Conservation (phyloP, 2,329 filamentous ascomycete species). For the Amylocarpus encephaloides region DNA sequence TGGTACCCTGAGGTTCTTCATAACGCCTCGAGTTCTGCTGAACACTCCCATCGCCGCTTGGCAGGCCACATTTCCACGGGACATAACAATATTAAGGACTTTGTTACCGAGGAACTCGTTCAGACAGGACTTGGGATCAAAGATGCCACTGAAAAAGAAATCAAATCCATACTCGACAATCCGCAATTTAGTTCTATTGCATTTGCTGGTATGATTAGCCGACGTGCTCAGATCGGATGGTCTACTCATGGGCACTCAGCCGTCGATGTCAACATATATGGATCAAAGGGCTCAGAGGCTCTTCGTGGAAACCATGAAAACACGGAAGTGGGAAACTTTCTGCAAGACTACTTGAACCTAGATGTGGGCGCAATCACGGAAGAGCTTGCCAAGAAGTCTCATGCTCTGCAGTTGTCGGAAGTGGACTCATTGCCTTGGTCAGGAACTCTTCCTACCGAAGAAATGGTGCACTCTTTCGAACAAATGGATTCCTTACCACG, state of each 20-base stretch:
- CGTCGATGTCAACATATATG: slow-evolving; percentile 95
- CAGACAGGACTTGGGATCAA: slow-evolving; percentile 66
- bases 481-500: slow-evolving; percentile 9
- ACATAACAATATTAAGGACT: slow-evolving; percentile 43
- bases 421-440: slow-evolving; percentile 17
- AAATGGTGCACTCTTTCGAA: slow-evolving; percentile 14
- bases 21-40: slow-evolving; percentile 69
- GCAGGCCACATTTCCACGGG: slow-evolving; percentile 44
- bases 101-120: slow-evolving; percentile 64
- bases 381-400: slow-evolving; percentile 46
- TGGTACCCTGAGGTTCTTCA: slow-evolving; percentile 83
- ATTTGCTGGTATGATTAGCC: slow-evolving; percentile 81
- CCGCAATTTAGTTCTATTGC: slow-evolving; percentile 48
- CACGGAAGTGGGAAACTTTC: slow-evolving; percentile 79
- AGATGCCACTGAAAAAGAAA: slow-evolving; percentile 65
- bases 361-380: slow-evolving; percentile 73
- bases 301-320: slow-evolving; percentile 90
- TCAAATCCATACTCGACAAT: slow-evolving; percentile 56
- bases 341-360: slow-evolving; percentile 71
- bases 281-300: slow-evolving; percentile 59
- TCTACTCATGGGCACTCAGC: slow-evolving; percentile 87
- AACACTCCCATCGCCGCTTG: slow-evolving; percentile 61
- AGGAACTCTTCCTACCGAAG: slow-evolving; percentile 22
- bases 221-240: slow-evolving; percentile 88
- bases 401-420: slow-evolving; percentile 13